phyloP scores from a whole-genome alignment of 768 basidiomycete genomes.

The Lentinula sp. region DNA sequence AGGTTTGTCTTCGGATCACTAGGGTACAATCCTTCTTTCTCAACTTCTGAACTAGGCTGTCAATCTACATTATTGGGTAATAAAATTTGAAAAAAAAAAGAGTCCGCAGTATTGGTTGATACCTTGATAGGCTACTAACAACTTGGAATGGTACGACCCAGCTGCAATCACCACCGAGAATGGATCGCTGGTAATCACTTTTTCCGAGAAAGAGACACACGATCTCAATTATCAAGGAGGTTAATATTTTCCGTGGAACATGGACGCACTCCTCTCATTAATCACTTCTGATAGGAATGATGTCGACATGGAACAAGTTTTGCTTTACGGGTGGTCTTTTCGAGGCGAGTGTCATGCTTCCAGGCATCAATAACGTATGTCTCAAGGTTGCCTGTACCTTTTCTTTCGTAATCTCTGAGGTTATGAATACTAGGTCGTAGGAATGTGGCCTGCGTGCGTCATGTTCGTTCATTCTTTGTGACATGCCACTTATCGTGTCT shows the following conservation, averaged over 20 bases:
- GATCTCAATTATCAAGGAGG: conserved; percentile 67
- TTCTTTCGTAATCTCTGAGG: background rate
- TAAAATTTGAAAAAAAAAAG: background rate
- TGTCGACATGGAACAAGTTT: conserved; percentile 71
- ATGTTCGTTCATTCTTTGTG: background rate
- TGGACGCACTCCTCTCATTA: background rate
- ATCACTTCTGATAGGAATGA: conserved; percentile 31
- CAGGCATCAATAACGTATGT: conserved; percentile 59
- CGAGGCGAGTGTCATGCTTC: conserved; percentile 57
- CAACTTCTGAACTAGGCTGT: conserved; percentile 25
- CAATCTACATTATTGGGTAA: conserved; percentile 71
- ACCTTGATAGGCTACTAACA: conserved; percentile 51
- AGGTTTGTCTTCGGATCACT: conserved; percentile 34
- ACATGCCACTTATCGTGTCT: conserved; percentile 13
- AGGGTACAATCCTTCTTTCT: conserved; percentile 9
- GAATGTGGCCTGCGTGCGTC: background rate
- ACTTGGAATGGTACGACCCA: conserved; percentile 88
- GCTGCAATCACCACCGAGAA: conserved; percentile 61
- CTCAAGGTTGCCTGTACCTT: conserved; percentile 22
- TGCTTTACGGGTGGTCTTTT: conserved; percentile 84
- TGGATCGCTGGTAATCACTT: conserved; percentile 68
- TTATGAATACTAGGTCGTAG: background rate
- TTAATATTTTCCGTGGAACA: conserved; percentile 29
- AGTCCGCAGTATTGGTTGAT: conserved; percentile 5
- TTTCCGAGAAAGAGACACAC: conserved; percentile 55